Base-by-base conservation (phyloP, 2,329 filamentous ascomycete genomes). In the Fusarium sp. region DNA sequence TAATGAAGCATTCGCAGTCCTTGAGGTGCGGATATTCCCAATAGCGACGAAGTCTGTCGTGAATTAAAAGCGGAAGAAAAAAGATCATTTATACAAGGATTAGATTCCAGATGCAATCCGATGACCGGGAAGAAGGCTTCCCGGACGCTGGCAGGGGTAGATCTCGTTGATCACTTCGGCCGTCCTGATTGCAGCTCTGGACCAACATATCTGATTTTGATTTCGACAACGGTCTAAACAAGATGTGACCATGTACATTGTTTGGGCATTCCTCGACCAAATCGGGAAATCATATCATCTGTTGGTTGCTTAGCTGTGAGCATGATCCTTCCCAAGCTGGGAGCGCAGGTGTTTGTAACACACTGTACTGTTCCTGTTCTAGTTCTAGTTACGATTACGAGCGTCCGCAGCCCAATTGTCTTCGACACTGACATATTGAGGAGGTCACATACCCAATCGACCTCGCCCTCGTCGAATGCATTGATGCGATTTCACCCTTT, bases 121-220 rank as follows among this genome's bases (percentile, higher is more conserved):
- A 57, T 50, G 71, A 44, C 37, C 56, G 38, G 31, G 40, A 56
- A 61, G 51, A 58, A 37, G 51, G 65, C 61, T 63, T 72, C 67
- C 65, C 67, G 72, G 63, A 58, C 45, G 28, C 69, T 65, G 70
- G 66, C 70, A 68, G 72, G 65, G 72, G 69, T 51, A 71, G 67
- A 74, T 72, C 72, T 72, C 74, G 72, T 61, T 71, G 72, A 74
- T 74, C 72, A 67, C 58, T 37, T 62, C 54, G 55, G 54, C 55
- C 55, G 55, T 57, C 55, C 56, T 44, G 42, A 68, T 36, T 49
- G 66, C 69, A 67, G 69, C 71, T 74, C 67, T 72, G 61, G 58
- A 56, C 62, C 60, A 41, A 55, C 37, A 61, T 49, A 28, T 40
- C 20, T 46, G 28, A 58, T 47, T 47, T 45, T 44, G 42, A 52